A percentile compares a stretch with the other conserved stretches of the same genome.
These are phyloP conservation scores for Pseudofabraea citricarpa DNA, from an alignment of 2,329 filamentous ascomycete genomes.

Conservation along the genomic window DNA sequence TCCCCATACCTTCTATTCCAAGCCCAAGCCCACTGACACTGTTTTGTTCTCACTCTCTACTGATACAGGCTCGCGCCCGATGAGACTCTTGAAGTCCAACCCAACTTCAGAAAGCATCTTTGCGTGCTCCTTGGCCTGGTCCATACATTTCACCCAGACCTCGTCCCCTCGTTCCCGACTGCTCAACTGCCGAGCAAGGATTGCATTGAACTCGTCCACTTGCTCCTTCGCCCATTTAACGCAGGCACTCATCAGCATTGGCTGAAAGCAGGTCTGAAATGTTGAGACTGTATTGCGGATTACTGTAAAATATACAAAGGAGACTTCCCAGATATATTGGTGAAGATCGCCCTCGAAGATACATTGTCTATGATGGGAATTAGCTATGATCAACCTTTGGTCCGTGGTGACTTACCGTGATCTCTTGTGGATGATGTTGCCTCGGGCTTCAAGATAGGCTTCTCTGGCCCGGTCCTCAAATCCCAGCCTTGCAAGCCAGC, in stretches of 20 bases:
- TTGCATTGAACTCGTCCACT: constrained; percentile 82
- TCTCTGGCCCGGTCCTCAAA: constrained; percentile 88
- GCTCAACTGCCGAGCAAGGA: constrained; percentile 79
- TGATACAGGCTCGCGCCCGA: constrained; percentile 53
- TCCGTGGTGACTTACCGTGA: constrained; percentile 66
- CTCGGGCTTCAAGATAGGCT: constrained; percentile 77
- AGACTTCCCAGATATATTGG: constrained; percentile 90
- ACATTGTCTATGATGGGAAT: constrained; percentile 74
- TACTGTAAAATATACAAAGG: constrained; percentile 91
- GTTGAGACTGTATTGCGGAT: constrained; percentile 90
- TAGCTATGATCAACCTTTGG: too few species aligned
- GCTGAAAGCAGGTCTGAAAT: constrained; percentile 82
- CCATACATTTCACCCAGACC: constrained; percentile 79
- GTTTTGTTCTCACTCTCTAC: constrained; percentile 6
- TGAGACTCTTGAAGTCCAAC: constrained; percentile 80
- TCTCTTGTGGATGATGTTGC: constrained; percentile 72
- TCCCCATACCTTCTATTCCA: constrained; percentile 9
- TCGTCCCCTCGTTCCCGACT: constrained; percentile 73
- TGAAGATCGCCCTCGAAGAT: constrained; percentile 92
- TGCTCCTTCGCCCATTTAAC: constrained; percentile 98
- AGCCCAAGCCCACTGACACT: constrained; percentile 35
- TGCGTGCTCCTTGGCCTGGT: constrained; percentile 75
- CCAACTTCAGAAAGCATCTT: constrained; percentile 78
- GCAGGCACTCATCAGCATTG: constrained; percentile 84
- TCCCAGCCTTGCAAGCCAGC: constrained; percentile 79